Evolutionary conservation across 352 stramenopile genomes (phyloP), one percentile per base, ranked within the genome.

Genomic region (Plasmopara halstedii): DNA sequence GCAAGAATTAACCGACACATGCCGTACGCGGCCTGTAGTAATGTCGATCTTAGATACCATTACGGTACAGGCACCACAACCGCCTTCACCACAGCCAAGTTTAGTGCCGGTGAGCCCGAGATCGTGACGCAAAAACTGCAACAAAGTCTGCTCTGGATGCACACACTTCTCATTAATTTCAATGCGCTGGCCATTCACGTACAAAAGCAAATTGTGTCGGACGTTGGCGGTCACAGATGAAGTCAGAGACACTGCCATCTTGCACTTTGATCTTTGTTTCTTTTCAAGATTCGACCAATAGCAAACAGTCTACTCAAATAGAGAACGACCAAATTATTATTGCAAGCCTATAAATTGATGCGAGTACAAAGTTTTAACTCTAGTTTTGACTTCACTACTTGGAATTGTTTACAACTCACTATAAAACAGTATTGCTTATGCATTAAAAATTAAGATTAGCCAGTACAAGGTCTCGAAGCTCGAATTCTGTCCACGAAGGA

Each of bases 31-130:
- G 7, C 70, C 54, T 0, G 59, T 46, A 20, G 55, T 42, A 6
- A 68, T 48, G 50, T 89, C 70, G 32, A 76, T 81, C 36, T 70
- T 71, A 29, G 81, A 89, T 8, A 98, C 63, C 69, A 97, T 95
- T 36, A 98, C 93, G 6, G 89, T 98, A 57, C 95, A 98, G 11
- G 95, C 95, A 31, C 95, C 95, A 49, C 95, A 98, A 25, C 95
- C 95, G 27, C 95, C 95, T 55, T 98, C 94, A 1, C 86, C 88
- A 47, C 95, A 99, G 50, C 90, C 91, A 15, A 95, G 69, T 48
- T 95, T 95, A 2, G 83, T 92, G 45, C 80, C 83, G 15, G 78
- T 88, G 50, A 92, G 73, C 2, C 70, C 48, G 39, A 85, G 42
- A 23, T 78, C 74, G 13, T 68, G 64, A 50, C 84, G 84, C 32